Base-by-base conservation (phyloP, 768 basidiomycete genomes). In the Leucogyrophana mollusca region DNA sequence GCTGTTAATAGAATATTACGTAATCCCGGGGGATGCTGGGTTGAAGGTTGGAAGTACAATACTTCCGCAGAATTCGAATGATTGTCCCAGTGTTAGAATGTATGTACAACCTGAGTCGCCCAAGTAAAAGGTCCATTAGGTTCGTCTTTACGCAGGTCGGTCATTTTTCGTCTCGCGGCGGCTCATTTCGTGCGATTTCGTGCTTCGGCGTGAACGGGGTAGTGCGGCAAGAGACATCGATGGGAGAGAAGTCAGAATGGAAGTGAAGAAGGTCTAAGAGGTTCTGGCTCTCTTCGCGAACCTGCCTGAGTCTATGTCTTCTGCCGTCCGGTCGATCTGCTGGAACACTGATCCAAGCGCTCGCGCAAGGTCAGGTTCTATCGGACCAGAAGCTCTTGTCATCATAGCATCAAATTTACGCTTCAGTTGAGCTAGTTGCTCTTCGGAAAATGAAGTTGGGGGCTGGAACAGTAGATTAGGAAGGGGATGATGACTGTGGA, bases 381-480 rank as follows among this genome's bases (percentile, higher is more conserved):
- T 60, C 1, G 64, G 62, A 1, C 64, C 65, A 33, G 54, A 58
- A 16, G 64, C 64, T 8, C 56, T 61, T 5, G 17, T 33, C 58
- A 65, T 65, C 60, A 65, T 61, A 18, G 58, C 50, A 0, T 67
- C 65, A 14, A 65, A 65, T 33, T 58, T 62, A 23, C 58, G 58
- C 39, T 59, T 67, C 20, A 65, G 41, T 30, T 60, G 62, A 2
- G 54, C 52, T 9, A 65, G 54, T 37, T 65, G 65, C 24, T 61
- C 65, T 3, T 65, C 62, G 3, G 64, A 54, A 47, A 65, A 67
- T 37, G 46, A 67, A 9, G 66, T 57, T 13, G 61, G 60, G 3
- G 63, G 48, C 48, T 53, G 55, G 44, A 49, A 25, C n/a, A 6
- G 13, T 38, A 32, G 34, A 32, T n/a, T 33, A 33, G 35, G 5